Evolutionary conservation across 1,139 yeast genomes (phyloP).

Genomic region (Candida sp.): DNA sequence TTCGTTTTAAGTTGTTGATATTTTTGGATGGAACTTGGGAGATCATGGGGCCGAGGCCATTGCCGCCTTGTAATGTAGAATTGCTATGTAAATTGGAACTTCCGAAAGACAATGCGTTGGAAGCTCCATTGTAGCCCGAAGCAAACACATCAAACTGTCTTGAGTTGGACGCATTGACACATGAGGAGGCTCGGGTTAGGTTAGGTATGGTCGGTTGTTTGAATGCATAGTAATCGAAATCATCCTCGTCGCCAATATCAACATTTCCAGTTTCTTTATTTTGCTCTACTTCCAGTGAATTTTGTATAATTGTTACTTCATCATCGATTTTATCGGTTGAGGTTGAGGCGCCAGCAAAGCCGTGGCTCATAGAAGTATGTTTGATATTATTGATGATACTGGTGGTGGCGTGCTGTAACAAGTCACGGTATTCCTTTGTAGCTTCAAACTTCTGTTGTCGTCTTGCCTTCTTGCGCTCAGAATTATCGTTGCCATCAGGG

Average conservation of each 20-base stretch:
- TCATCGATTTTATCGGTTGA: slow-evolving; percentile 23
- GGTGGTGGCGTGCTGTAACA: slow-evolving; percentile 32
- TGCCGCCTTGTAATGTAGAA: slow-evolving; percentile 38
- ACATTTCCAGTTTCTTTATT: slow-evolving; percentile 8
- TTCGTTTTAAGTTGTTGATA: slow-evolving; percentile 54
- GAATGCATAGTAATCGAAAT: slow-evolving; percentile 11
- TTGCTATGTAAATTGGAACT: slow-evolving; percentile 42
- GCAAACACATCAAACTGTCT: slow-evolving; percentile 57
- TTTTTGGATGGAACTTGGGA: slow-evolving; percentile 71
- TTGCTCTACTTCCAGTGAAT: slow-evolving; percentile 9
- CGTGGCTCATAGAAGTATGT: slow-evolving; percentile 12
- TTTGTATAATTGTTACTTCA: slow-evolving; percentile 13
- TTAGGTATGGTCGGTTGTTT: slow-evolving; percentile 21
- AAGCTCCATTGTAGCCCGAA: slow-evolving; percentile 73
- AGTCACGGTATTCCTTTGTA: slow-evolving; percentile 35
- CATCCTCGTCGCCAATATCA: slow-evolving; percentile 9
- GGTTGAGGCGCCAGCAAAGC: slow-evolving; percentile 25
- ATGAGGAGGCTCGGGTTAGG: slow-evolving; percentile 27
- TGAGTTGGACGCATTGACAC: slow-evolving; percentile 32
- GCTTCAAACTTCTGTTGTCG: slow-evolving; percentile 40
- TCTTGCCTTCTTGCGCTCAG: slow-evolving; percentile 35
- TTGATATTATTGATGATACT: slow-evolving; percentile 27
- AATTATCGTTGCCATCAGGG: slow-evolving; percentile 40
- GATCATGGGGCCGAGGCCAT: slow-evolving; percentile 67
- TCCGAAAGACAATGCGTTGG: slow-evolving; percentile 38